Evolutionary conservation across 768 basidiomycete genomes (phyloP).

Genomic region (Mycena vulgaris): DNA sequence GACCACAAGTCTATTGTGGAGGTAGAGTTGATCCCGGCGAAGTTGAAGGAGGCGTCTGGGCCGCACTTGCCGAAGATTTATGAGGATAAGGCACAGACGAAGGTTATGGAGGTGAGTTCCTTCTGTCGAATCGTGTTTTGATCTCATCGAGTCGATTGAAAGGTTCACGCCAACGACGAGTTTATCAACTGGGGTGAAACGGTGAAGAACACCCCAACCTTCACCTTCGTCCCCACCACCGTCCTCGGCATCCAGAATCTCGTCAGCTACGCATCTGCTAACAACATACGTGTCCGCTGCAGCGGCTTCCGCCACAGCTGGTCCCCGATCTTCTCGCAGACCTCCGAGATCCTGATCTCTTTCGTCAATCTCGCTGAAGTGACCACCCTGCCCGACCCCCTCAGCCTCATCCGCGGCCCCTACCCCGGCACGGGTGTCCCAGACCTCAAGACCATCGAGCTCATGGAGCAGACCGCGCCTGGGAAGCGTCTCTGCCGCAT

Average conservation of each 20-base stretch:
- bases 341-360: conserved; percentile 18
- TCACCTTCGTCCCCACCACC: conserved; percentile 24
- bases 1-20: conserved; percentile 6
- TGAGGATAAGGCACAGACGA: conserved; percentile 19
- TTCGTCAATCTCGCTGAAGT: conserved; percentile 20
- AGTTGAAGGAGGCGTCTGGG: conserved; percentile 5
- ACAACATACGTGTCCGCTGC: conserved; percentile 14
- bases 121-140: conserved; percentile 7
- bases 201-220: conserved; percentile 4
- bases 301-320: conserved; percentile 21
- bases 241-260: no score
- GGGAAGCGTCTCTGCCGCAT: conserved; percentile 17
- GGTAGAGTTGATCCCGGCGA: conserved; percentile 6
- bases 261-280: not conserved
- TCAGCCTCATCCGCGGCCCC: conserved; percentile 1
- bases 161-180: conserved; percentile 8
- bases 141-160: not conserved
- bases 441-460: conserved; percentile 24
- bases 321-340: conserved; percentile 17
- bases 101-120: conserved; percentile 22
- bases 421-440: conserved; percentile 1
- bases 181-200: conserved; percentile 24
- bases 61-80: conserved; percentile 15
- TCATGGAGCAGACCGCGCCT: not conserved
- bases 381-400: conserved; percentile 14